Evolutionary conservation across 2,329 filamentous ascomycete genomes (phyloP).

Genomic region (Colletotrichum brevisporum): DNA sequence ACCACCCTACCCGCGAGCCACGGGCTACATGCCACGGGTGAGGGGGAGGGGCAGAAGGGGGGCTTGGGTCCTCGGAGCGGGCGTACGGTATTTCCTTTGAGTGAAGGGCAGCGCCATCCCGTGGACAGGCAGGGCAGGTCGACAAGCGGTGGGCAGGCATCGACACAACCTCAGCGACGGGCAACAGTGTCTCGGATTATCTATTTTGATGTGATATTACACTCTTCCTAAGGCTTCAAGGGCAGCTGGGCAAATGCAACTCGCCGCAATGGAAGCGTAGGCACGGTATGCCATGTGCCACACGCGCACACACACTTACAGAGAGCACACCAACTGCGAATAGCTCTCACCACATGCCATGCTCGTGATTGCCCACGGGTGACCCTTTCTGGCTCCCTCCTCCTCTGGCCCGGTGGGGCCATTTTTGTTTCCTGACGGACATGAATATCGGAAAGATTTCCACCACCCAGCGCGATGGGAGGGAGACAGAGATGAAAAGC

Average conservation of each 20-base stretch:
- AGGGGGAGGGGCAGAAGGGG: neutral
- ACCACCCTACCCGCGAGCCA: neutral
- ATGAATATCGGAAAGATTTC: constrained; percentile 21
- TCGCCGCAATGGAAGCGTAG: neutral
- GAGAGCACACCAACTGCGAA: constrained; percentile 14
- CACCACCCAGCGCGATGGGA: constrained; percentile 16
- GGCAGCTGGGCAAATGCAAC: neutral
- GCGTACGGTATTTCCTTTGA: constrained; percentile 11
- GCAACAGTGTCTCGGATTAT: constrained; percentile 7
- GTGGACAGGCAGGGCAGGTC: constrained; percentile 13
- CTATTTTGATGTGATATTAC: constrained; percentile 25
- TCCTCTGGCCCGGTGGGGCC: constrained; percentile 1
- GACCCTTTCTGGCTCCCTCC: constrained; percentile 21
- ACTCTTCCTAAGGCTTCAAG: constrained; percentile 7
- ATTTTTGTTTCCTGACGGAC: constrained; percentile 14
- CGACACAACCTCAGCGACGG: neutral
- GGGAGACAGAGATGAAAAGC: neutral
- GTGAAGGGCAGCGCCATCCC: constrained; percentile 2
- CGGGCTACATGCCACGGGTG: neutral
- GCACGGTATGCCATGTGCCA: constrained; percentile 10
- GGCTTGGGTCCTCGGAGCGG: constrained; percentile 10
- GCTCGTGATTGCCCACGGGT: constrained; percentile 29
- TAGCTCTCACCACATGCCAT: constrained; percentile 16
- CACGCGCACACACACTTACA: constrained; percentile 11
- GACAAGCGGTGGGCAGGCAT: constrained; percentile 7